Percentiles rank a stretch among this genome's conserved stretches.
These are phyloP conservation scores for Penicillium manginii DNA, from an alignment of 495 filamentous ascomycete genomes.

Conservation along the genomic window DNA sequence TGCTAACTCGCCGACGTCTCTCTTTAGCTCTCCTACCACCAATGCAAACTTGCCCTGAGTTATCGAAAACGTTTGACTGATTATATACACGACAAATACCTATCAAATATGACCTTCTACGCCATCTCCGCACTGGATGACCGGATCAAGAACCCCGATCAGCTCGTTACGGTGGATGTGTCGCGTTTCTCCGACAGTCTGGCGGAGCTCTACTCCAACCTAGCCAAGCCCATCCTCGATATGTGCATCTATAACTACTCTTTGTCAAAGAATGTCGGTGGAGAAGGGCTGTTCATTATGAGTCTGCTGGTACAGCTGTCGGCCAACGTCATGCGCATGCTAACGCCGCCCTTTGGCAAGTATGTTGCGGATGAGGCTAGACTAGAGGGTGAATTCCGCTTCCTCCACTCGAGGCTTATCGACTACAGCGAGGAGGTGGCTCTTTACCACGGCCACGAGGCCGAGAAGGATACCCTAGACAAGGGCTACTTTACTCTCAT, in stretches of 20 bases:
- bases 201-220: slow-evolving; percentile 92
- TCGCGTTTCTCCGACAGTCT: slow-evolving; percentile 94
- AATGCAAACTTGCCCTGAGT: slow-evolving; percentile 88
- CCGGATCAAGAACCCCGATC: slow-evolving; percentile 97
- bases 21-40: slow-evolving; percentile 87
- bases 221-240: slow-evolving; percentile 94
- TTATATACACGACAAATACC: slow-evolving; percentile 90
- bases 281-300: slow-evolving; percentile 94
- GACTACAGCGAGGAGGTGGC: slow-evolving; percentile 96
- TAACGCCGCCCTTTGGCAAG: slow-evolving; percentile 98
- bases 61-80: slow-evolving; percentile 91
- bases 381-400: slow-evolving; percentile 94
- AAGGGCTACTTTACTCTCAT: slow-evolving; percentile 99
- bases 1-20: slow-evolving; percentile 12
- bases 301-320: slow-evolving; percentile 90
- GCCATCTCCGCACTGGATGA: slow-evolving; percentile 93
- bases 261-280: slow-evolving; percentile 88
- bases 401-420: slow-evolving; percentile 91
- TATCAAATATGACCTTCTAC: slow-evolving; percentile 97
- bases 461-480: slow-evolving; percentile 95
- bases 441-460: slow-evolving; percentile 89
- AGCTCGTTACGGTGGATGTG: slow-evolving; percentile 95
- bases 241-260: slow-evolving; percentile 97
- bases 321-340: slow-evolving; percentile 86
- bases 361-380: slow-evolving; percentile 96